Conservation (phyloP, 2,329 filamentous ascomycete genomes). For the Blastomyces emzantsi region DNA sequence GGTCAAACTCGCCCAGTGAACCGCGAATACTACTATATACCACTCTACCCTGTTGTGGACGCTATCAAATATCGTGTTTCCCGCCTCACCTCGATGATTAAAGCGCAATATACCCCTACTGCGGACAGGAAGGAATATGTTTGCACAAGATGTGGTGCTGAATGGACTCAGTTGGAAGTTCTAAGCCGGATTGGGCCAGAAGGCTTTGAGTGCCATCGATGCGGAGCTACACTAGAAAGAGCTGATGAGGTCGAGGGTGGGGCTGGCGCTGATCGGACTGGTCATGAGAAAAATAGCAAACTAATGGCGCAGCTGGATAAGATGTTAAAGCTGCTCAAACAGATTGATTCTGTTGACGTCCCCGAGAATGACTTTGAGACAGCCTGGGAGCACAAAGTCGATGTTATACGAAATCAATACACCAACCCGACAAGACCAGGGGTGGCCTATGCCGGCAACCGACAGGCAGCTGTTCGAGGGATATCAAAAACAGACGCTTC, state of each 20-base stretch:
- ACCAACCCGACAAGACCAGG: slow-evolving; percentile 34
- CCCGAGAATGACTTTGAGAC: slow-evolving; percentile 42
- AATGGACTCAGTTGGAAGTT: slow-evolving; percentile 86
- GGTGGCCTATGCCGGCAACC: slow-evolving; percentile 32
- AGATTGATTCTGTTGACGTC: slow-evolving; percentile 41
- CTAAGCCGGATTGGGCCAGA: slow-evolving; percentile 59
- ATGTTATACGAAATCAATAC: slow-evolving; percentile 37
- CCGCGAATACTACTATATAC: slow-evolving; percentile 94
- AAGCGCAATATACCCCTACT: slow-evolving; percentile 69
- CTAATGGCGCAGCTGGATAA: slow-evolving; percentile 41
- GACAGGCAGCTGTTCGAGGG: slow-evolving; percentile 33
- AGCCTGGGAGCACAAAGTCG: slow-evolving; percentile 41
- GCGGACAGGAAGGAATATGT: slow-evolving; percentile 87
- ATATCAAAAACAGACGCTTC: slow-evolving; percentile 37
- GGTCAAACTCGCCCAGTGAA: slow-evolving; percentile 73
- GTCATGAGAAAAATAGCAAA: slow-evolving; percentile 43
- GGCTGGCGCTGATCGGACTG: slow-evolving; percentile 37
- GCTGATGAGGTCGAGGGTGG: slow-evolving; percentile 39
- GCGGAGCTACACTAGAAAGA: slow-evolving; percentile 44
- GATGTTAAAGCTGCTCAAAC: slow-evolving; percentile 40
- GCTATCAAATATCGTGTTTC: slow-evolving; percentile 93
- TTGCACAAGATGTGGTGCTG: slow-evolving; percentile 69
- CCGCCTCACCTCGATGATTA: slow-evolving; percentile 78
- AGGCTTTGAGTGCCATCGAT: slow-evolving; percentile 79
- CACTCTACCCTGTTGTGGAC: slow-evolving; percentile 89